Evolutionary conservation across 2,329 filamentous ascomycete species (phyloP), one percentile per base, ranked within the genome.

Genomic region (Nemania diffusa): DNA sequence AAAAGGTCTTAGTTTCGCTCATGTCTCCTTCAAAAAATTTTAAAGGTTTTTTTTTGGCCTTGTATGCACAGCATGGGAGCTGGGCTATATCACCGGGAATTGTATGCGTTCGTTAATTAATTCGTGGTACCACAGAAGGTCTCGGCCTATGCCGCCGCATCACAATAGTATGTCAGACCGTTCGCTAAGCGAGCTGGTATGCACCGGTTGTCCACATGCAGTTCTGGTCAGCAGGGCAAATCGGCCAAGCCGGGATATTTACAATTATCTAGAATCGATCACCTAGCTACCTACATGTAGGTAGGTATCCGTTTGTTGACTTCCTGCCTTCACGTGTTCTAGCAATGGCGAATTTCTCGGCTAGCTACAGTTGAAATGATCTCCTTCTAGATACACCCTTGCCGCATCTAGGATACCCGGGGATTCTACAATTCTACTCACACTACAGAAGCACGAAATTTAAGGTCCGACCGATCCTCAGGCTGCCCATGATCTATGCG

Each of bases 241-340:
- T 61, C 64, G 67, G 67, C 67, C 59, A 69, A 63, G 64, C 64
- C 64, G 65, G 62, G 62, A 59, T 58, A 64, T 64, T 65, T 52
- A 37, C 44, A 46, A 22, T 57, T 56, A 17, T 17, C n/a, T 44
- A 27, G 32, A 57, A 29, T 60, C 44, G 57, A 64, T 61, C 37
- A 40, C 57, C 42, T 62, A 32, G 56, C 17, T 52, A n/a, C n/a
- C n/a, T 51, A 56, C 56, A 32, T 32, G 5, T 51, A n/a, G 20
- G n/a, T n/a, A n/a, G n/a, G n/a, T n/a, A n/a, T 55, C 44, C 34
- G 26, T 32, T 46, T 32, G 11, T 27, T 34, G 50, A 46, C 32
- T 51, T 46, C n/a, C 8, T 5, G 29, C 29, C 5, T 32, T 32
- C 29, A 32, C 9, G 32, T 5, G 42, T 48, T 52, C 26, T 34